phyloP scores from a whole-genome alignment of 768 basidiomycete genomes.

The Kwoniella botswanensis region DNA sequence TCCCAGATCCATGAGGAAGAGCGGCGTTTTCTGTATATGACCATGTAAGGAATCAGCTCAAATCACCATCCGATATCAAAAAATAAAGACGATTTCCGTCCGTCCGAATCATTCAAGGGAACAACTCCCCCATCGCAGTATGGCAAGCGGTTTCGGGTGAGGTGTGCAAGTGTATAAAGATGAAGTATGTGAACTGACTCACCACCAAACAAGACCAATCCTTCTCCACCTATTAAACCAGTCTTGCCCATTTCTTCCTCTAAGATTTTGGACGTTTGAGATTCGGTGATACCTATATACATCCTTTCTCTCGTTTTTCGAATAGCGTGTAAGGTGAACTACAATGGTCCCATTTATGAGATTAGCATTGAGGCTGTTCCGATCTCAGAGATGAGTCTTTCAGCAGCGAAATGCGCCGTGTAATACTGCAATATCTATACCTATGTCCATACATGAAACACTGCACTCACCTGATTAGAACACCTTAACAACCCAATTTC shows the following conservation, averaged over 20 bases:
- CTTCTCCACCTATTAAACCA: conserved; percentile 68
- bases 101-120: no score
- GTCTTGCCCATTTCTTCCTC: conserved; percentile 64
- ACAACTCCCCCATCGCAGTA: no score
- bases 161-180: not conserved
- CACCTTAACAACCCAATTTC: conserved; percentile 77
- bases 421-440: not conserved
- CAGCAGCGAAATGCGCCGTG: not conserved
- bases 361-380: no score
- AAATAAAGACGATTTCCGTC: not conserved
- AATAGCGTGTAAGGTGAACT: conserved; percentile 81
- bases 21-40: conserved; percentile 74
- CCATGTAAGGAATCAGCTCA: not conserved
- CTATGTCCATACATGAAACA: not conserved
- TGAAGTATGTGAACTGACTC: conserved; percentile 36
- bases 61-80: not conserved
- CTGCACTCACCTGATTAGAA: conserved; percentile 72
- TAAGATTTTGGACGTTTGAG: conserved; percentile 69
- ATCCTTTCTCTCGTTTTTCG: conserved; percentile 68
- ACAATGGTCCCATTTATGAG: not conserved
- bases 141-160: no score
- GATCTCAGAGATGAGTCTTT: not conserved
- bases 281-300: conserved; percentile 76
- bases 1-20: conserved; percentile 79
- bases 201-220: conserved; percentile 81